Percentiles rank a stretch among this genome's conserved stretches.
These are phyloP conservation scores for Xylaria telfairii DNA, from an alignment of 495 filamentous ascomycete species.

Conservation along the genomic window DNA sequence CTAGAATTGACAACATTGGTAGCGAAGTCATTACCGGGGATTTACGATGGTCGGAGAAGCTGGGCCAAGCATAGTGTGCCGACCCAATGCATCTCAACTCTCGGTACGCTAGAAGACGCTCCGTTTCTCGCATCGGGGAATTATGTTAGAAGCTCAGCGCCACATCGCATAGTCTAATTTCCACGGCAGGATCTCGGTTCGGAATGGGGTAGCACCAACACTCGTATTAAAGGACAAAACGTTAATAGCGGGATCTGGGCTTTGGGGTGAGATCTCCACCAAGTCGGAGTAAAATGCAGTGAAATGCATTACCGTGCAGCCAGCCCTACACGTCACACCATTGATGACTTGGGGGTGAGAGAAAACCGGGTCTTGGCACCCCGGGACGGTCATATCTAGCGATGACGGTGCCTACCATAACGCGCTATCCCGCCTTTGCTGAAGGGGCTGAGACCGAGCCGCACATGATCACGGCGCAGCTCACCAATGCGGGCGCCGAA, in stretches of 20 bases:
- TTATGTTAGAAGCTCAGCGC: not conserved
- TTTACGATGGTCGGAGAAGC: not conserved
- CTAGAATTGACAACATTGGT: not conserved
- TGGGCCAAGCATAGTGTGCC: not conserved
- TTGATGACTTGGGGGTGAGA: not conserved
- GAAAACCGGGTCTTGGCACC: not conserved
- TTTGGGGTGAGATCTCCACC: not conserved
- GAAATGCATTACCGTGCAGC: not conserved
- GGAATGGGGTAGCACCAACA: not conserved
- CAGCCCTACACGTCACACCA: not conserved
- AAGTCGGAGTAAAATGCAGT: not conserved
- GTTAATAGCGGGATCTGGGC: not conserved
- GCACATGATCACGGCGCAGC: conserved; percentile 16
- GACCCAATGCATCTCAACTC: not conserved
- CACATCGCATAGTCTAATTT: not conserved
- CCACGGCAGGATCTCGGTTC: not conserved
- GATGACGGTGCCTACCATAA: not conserved
- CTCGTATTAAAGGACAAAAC: not conserved
- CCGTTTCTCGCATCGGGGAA: not conserved
- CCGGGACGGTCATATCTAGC: not conserved
- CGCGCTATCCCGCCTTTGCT: not conserved
- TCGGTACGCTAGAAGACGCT: not conserved
- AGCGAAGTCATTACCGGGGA: not conserved
- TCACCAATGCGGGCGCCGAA: not conserved
- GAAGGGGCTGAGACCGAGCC: not conserved